phyloP scores from a whole-genome alignment of 371 early-diverging fungal genomes.

The Haplosporangium sp. region DNA sequence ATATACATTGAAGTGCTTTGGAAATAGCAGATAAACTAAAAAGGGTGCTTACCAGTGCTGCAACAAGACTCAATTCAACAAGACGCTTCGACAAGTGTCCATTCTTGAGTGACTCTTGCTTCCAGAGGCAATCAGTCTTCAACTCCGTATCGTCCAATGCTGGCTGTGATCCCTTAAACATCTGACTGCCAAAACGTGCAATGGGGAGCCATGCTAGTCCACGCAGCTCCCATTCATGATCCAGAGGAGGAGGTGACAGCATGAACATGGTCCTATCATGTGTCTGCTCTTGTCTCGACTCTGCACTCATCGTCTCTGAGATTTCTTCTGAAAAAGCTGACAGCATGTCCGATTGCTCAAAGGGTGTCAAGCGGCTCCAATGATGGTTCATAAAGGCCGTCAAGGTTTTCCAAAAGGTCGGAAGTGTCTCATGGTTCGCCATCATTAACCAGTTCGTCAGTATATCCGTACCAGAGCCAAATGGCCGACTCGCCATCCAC shows the following conservation, averaged over 20 bases:
- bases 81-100: constrained; percentile 40
- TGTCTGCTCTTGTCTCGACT: background rate
- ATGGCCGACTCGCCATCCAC: constrained; percentile 56
- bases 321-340: constrained; percentile 45
- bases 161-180: constrained; percentile 53
- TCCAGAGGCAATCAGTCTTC: constrained; percentile 47
- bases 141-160: constrained; percentile 37
- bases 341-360: constrained; percentile 55
- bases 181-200: constrained; percentile 58
- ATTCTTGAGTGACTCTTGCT: constrained; percentile 23
- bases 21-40: background rate
- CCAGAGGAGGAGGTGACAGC: constrained; percentile 46
- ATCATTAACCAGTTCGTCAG: constrained; percentile 38
- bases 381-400: constrained; percentile 50
- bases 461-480: constrained; percentile 39
- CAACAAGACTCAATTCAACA: constrained; percentile 48
- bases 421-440: constrained; percentile 29
- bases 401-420: constrained; percentile 49
- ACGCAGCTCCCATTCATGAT: constrained; percentile 57
- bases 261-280: constrained; percentile 11
- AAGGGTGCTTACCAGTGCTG: constrained; percentile 52
- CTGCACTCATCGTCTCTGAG: constrained; percentile 3
- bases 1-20: no score
- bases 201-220: constrained; percentile 57
- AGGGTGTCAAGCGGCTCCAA: constrained; percentile 45